Evolutionary conservation across 2,329 filamentous ascomycete genomes (phyloP).

Genomic region (Cadophora sp.): DNA sequence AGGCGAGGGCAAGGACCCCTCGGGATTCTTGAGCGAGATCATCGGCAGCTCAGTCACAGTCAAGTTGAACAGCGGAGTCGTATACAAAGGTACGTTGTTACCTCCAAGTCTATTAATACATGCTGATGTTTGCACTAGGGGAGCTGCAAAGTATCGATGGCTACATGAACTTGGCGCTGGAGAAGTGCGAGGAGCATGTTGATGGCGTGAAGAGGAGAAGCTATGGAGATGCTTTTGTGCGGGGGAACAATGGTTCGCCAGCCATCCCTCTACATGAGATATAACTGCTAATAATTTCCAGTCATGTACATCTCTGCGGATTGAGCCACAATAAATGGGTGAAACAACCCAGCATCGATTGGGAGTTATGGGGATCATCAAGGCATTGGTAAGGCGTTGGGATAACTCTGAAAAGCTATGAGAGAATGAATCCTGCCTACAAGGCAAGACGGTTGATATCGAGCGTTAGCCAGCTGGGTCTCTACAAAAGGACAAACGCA

Average conservation of each 20-base stretch:
- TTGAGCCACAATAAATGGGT: constrained; percentile 18
- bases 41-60: constrained; percentile 94
- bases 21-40: constrained; percentile 91
- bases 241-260: constrained; percentile 87
- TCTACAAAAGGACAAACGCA: background rate
- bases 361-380: constrained; percentile 25
- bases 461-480: background rate
- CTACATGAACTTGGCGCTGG: constrained; percentile 99
- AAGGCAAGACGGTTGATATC: background rate
- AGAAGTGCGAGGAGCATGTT: constrained; percentile 92
- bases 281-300: constrained; percentile 26
- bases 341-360: constrained; percentile 16
- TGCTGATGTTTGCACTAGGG: constrained; percentile 58
- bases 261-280: background rate
- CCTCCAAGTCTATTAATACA: background rate
- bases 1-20: constrained; percentile 86
- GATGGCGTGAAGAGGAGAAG: constrained; percentile 81
- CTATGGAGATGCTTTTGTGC: constrained; percentile 94
- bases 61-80: constrained; percentile 97
- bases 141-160: constrained; percentile 97
- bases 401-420: background rate
- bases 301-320: constrained; percentile 47
- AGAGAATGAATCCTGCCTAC: background rate
- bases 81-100: constrained; percentile 81
- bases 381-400: constrained; percentile 22